Percentiles rank a stretch among this genome's conserved stretches.
Evolutionary conservation across 768 basidiomycete genomes (phyloP).

Genomic region (Chalciporus sphaerocephalus): DNA sequence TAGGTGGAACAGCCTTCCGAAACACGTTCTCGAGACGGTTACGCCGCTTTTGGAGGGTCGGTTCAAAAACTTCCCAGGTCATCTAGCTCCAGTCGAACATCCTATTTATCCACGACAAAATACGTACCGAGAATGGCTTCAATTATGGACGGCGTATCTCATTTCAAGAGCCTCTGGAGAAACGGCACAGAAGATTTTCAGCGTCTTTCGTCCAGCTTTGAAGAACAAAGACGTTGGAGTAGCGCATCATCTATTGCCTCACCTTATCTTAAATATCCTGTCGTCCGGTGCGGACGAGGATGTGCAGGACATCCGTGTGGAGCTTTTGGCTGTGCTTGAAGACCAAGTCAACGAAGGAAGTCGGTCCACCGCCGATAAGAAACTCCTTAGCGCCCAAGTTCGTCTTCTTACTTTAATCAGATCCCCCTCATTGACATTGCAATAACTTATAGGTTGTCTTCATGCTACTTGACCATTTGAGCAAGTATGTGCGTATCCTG

Average conservation of each 20-base stretch:
- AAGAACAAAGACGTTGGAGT: slow-evolving; percentile 89
- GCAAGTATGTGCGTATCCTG: slow-evolving; percentile 77
- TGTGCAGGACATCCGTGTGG: slow-evolving; percentile 59
- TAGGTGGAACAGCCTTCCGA: slow-evolving; percentile 76
- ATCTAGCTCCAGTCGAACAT: slow-evolving; percentile 40
- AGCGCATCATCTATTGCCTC: slow-evolving; percentile 87
- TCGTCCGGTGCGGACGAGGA: slow-evolving; percentile 67
- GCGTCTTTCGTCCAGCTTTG: slow-evolving; percentile 71
- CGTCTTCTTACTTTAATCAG: slow-evolving; percentile 6
- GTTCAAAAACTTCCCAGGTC: slow-evolving; percentile 49
- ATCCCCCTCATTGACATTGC: background rate
- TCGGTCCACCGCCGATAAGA: slow-evolving; percentile 66
- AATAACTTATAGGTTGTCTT: slow-evolving; percentile 73
- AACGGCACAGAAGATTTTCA: slow-evolving; percentile 67
- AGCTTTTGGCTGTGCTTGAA: slow-evolving; percentile 76
- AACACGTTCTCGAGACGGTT: slow-evolving; percentile 80
- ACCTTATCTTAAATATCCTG: slow-evolving; percentile 82
- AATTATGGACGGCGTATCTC: slow-evolving; percentile 80
- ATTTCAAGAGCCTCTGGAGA: slow-evolving; percentile 59
- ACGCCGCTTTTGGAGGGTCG: slow-evolving; percentile 75
- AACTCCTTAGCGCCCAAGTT: slow-evolving; percentile 92
- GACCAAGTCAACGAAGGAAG: slow-evolving; percentile 76
- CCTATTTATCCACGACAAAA: slow-evolving; percentile 73
- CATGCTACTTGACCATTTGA: slow-evolving; percentile 90
- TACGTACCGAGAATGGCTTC: slow-evolving; percentile 98